Base-by-base conservation (phyloP, 768 basidiomycete species). In the Tricholoma bakamatsutake region DNA sequence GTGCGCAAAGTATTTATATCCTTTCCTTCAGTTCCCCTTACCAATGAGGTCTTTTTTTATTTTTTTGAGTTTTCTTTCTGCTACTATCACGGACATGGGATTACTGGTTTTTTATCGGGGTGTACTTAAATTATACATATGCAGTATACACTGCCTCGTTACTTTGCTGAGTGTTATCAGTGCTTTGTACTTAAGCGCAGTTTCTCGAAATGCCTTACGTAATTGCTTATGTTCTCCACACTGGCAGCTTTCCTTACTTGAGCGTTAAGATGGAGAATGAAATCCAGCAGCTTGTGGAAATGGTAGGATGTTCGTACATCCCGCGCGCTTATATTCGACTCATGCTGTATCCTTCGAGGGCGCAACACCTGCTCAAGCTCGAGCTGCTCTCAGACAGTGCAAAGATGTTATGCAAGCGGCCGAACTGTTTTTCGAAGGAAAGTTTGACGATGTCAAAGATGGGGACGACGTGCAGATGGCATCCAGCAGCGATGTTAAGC, bases 321-420 rank as follows among this genome's bases (percentile, higher is more conserved):
- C 5, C 39, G 15, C 43, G 35, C 48, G 45, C 10, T 49, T 51
- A 28, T 33, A n/a, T 37, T 43, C 54, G 53, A 52, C 53, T 51
- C 60, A 56, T 57, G 30, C 51, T 28, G 54, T 40, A 54, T 37
- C 56, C 30, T 34, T 48, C 12, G 30, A 95, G 94, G 94, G 94
- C 61, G 92, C 92, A 30, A 90, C 88, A 0, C 67, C 72, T 10
- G 81, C 84, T 11, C 90, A 94, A 73, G 94, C 95, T 39, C 82
- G 81, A 62, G 90, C 88, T 30, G 94, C 94, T 15, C 71, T 97
- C 65, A 80, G 77, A 59, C 83, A 85, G 63, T 81, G 88, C 67
- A 89, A 84, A 59, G 93, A 98, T 77, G 92, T 94, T 34, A 91
- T 92, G 89, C 79, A 90, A 65, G 94, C 94, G 12, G 93, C 93